Percentiles rank a stretch among this genome's conserved stretches.
These are phyloP conservation scores for Lagenaria siceraria DNA, from an alignment of 306 rosid species.

Conservation along the genomic window DNA sequence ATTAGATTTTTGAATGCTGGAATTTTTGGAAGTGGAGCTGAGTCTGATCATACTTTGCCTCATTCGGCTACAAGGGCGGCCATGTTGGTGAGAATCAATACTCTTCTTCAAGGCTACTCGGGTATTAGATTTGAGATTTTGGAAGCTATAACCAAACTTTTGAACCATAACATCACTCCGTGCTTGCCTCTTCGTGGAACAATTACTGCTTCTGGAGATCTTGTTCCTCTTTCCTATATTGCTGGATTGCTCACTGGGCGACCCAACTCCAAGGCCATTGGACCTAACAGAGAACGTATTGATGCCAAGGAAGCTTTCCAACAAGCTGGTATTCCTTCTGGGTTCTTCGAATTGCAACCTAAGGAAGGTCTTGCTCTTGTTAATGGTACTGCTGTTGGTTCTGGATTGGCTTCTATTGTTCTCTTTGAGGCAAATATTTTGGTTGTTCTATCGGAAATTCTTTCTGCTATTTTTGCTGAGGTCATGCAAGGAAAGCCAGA, in stretches of 20 bases:
- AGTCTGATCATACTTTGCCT: not conserved
- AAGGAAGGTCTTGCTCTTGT: slow-evolving; percentile 71
- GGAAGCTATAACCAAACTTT: slow-evolving; percentile 62
- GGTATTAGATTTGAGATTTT: slow-evolving; percentile 19
- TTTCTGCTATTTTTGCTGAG: slow-evolving; percentile 34
- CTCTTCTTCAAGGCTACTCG: slow-evolving; percentile 19
- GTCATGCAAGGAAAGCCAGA: slow-evolving; percentile 36
- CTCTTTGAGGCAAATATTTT: not conserved
- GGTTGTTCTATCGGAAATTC: not conserved
- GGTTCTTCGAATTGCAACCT: slow-evolving; percentile 76
- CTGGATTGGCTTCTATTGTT: not conserved
- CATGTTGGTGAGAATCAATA: slow-evolving; percentile 52
- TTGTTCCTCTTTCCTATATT: slow-evolving; percentile 76
- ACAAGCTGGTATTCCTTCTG: slow-evolving; percentile 34
- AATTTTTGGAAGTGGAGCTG: not conserved
- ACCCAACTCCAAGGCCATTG: not conserved
- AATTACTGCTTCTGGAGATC: slow-evolving; percentile 22
- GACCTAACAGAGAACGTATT: slow-evolving; percentile 14
- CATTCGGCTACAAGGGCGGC: not conserved
- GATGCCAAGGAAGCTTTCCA: slow-evolving; percentile 48
- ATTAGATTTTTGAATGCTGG: not conserved
- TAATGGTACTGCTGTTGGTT: not conserved
- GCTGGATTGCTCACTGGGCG: slow-evolving; percentile 27
- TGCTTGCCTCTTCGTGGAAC: slow-evolving; percentile 12
- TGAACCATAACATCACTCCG: slow-evolving; percentile 66